Base-by-base conservation (phyloP, 2,329 filamentous ascomycete genomes). In the Dendrostoma leiphaemia region DNA sequence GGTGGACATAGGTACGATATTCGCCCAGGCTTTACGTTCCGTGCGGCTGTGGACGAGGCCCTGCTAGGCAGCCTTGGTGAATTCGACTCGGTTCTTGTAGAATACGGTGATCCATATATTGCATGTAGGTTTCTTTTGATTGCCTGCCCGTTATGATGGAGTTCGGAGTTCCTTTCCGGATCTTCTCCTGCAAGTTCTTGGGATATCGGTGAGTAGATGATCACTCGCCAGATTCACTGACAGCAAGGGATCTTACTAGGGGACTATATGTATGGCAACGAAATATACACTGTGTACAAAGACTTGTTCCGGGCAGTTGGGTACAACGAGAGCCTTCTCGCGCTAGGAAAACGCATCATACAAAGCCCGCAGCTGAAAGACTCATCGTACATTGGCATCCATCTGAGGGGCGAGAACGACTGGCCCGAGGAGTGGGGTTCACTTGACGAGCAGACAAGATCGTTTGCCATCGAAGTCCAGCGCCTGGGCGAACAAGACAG, bases 351-450 rank as follows among this genome's bases (percentile, higher is more conserved):
- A 15, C 8, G 17, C 40, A 21, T 53, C 15, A 6, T 40, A 13
- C 4, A 37, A 4, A 21, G 19, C 19, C n/a, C n/a, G 40, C 15
- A 24, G 29, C 41, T 53, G 28, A 15, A 29, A 13, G 50, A 23
- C 28, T 6, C 17, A 9, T 10, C 21, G 4, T 53, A 17, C 32
- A 24, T 53, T 19, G 50, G 28, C n/a, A 31, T 53, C 10, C 50
- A 53, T 31, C 23, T 53, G 40, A n/a, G 50, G 8, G 50, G 28
- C 31, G 50, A 53, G 50, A 28, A 38, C 40, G 50, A 53, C 41
- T 53, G 50, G 50, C 50, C 50, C 4, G 28, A 13, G 28, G 13
- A 23, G 13, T 48, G 24, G 24, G 45, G 45, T 8, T n/a, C 45
- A n/a, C 24, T 24, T 12, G 26, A 32, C 5, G n/a, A 17, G 26